Base-by-base conservation (phyloP, 768 basidiomycete genomes). In the Lactarius evosmus region DNA sequence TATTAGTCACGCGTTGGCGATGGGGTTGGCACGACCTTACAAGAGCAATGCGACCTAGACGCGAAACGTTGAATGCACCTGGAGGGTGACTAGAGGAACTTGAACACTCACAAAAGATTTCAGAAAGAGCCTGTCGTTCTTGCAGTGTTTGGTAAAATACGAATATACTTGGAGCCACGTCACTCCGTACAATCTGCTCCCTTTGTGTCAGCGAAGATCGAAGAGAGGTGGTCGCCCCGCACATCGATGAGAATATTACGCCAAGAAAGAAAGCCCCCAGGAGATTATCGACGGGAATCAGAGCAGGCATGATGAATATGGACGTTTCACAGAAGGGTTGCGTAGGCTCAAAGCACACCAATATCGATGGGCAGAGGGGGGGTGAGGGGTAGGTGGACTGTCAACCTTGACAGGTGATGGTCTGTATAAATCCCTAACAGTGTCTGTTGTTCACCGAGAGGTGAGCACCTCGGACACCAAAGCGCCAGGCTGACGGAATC, bases 221-320 rank as follows among this genome's bases (percentile, higher is more conserved):
- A 7, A 6, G 12, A 51, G 30, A 38, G 49, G 29, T 51, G 2
- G 34, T 22, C 33, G 19, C 33, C 32, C 17, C 57, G 44, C 12
- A 60, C 58, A 61, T 53, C 3, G 60, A 61, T 19, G 60, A 61
- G n/a, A 53, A 17, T 52, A 54, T 14, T n/a, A 61, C 29, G 25
- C 60, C 60, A 2, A 61, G 4, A 41, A 54, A 41, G 29, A 61
- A 25, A 19, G 60, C 19, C n/a, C 60, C 60, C 19, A 61, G 27
- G 30, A 53, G 9, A 44, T 44, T 25, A 11, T 40, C 52, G 5
- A 36, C 14, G 34, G 33, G 49, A 29, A 59, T 51, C 33, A 54
- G 38, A 9, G 60, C 34, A 25, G 19, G 38, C 60, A 61, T 53
- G 33, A 27, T 25, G 25, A 1, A 41, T 46, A 9, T 0, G 36